These are phyloP conservation scores for Ceratocystis cubensis DNA, from an alignment of 2,329 filamentous ascomycete species.

Conservation along the genomic window DNA sequence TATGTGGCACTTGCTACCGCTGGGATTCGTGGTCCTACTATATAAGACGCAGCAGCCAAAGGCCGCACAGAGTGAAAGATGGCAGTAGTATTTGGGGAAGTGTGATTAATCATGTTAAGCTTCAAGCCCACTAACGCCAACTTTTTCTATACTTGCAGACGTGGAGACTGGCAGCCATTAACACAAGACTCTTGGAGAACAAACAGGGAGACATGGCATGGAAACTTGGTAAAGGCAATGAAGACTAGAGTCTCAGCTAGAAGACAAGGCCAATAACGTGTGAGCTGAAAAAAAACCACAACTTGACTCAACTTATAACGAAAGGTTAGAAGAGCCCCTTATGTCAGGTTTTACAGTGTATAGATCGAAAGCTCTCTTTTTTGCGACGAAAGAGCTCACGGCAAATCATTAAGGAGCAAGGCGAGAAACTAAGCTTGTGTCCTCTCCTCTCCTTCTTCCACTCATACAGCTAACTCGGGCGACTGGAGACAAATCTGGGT, in stretches of 20 bases:
- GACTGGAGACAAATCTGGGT: not conserved
- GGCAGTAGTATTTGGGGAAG: not conserved
- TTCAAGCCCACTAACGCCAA: too few species aligned
- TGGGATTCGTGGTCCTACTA: not conserved
- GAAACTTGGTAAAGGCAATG: not conserved
- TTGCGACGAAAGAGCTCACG: not conserved
- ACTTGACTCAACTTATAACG: not conserved
- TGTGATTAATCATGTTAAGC: not conserved
- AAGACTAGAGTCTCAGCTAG: not conserved
- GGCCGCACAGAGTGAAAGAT: not conserved
- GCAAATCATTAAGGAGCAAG: not conserved
- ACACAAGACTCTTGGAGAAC: not conserved
- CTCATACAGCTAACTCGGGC: not conserved
- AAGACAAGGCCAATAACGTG: not conserved
- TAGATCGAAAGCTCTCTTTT: not conserved
- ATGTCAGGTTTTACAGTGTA: too few species aligned
- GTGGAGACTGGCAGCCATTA: too few species aligned
- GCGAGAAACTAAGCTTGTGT: conserved; percentile 8
- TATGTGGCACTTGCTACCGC: not conserved
- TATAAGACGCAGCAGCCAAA: not conserved
- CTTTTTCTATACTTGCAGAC: too few species aligned
- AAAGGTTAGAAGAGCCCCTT: too few species aligned
- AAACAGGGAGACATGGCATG: not conserved
- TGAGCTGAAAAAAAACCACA: not conserved
- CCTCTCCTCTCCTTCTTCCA: not conserved